Percentiles rank a stretch among this genome's conserved stretches.
phyloP scores from a whole-genome alignment of 768 basidiomycete species.

The Phlebiopsis flavidoalba region DNA sequence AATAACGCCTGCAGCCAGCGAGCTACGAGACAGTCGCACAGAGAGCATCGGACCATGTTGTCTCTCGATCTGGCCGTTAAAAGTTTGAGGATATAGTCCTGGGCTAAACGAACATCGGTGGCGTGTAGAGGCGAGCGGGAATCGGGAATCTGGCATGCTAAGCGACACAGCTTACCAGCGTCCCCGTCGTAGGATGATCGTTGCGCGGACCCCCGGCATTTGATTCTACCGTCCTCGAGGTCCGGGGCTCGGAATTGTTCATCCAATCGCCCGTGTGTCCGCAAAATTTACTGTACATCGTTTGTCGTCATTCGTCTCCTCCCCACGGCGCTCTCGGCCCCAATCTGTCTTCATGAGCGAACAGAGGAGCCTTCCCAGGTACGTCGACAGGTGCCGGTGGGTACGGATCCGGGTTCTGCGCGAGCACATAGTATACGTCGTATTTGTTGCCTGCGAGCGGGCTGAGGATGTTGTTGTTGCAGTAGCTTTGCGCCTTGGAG shows the following conservation, averaged over 20 bases:
- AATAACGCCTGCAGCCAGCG: not conserved
- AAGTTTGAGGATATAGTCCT: constrained; percentile 53
- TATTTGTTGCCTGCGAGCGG: constrained; percentile 51
- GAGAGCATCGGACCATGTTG: constrained; percentile 37
- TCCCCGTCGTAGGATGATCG: constrained; percentile 54
- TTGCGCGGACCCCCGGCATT: constrained; percentile 52
- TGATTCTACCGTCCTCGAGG: constrained; percentile 53
- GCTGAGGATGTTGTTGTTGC: constrained; percentile 50
- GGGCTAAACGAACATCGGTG: not conserved
- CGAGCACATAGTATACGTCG: constrained; percentile 50
- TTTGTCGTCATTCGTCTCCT: constrained; percentile 30
- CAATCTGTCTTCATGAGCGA: constrained; percentile 32
- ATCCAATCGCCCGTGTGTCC: constrained; percentile 55
- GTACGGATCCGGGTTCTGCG: constrained; percentile 40
- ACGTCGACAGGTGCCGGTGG: constrained; percentile 36
- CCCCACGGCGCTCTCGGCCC: constrained; percentile 41
- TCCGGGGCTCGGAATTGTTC: constrained; percentile 38
- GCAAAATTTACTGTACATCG: constrained; percentile 48
- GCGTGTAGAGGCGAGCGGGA: not conserved
- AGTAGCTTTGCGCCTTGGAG: constrained; percentile 51
- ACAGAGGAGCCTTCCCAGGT: constrained; percentile 26
- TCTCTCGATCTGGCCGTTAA: constrained; percentile 49
- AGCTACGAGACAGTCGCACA: not conserved
- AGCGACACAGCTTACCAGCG: constrained; percentile 33
- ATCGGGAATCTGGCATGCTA: not conserved